Evolutionary conservation across 176 grass and related monocot genomes (phyloP), one percentile per base, ranked within the genome.

Genomic region (Musa beccarii): DNA sequence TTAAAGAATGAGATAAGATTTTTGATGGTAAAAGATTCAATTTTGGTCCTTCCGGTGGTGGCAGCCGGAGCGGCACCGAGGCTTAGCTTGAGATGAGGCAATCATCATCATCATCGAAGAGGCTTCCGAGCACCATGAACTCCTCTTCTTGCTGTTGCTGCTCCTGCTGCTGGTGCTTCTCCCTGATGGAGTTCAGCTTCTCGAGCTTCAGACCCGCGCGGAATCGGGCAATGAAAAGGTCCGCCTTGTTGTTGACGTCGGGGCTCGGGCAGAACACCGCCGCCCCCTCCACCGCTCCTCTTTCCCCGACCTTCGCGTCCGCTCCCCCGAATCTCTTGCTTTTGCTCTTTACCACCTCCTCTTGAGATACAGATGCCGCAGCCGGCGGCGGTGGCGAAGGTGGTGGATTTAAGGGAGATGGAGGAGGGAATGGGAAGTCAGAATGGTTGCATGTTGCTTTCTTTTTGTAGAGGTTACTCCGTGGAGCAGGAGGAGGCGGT

Each of bases 161-260:
- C n/a, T 75, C 29, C 20, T 63, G 61, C 19, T 49, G 71, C 22
- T 2, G 53, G 11, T 86, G 82, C 63, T 89, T 99, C 81, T 94
- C 90, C 51, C 81, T 59, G 66, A 83, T 85, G 52, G 95, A 94
- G 70, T 99, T 94, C 65, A 89, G 76, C 88, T 89, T 99, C 86
- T 99, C 95, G 56, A 94, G 76, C 83, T 92, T 87, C 1, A 94
- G 86, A 53, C 86, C 89, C 0, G 79, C 86, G 24, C 81, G 91
- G 81, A 91, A 96, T 67, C 82, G 80, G 66, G 81, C 78, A 75
- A 96, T 96, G 82, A 96, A 96, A 52, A 74, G 69, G 81, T 89
- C 91, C 53, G 91, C 90, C 83, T 99, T 99, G 14, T 86, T 80
- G 85, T 99, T 88, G 9, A 99, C 95, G 84, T 99, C 95, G 11